These are phyloP conservation scores for Corylus heterophylla DNA, from an alignment of 306 rosid species.

Conservation along the genomic window DNA sequence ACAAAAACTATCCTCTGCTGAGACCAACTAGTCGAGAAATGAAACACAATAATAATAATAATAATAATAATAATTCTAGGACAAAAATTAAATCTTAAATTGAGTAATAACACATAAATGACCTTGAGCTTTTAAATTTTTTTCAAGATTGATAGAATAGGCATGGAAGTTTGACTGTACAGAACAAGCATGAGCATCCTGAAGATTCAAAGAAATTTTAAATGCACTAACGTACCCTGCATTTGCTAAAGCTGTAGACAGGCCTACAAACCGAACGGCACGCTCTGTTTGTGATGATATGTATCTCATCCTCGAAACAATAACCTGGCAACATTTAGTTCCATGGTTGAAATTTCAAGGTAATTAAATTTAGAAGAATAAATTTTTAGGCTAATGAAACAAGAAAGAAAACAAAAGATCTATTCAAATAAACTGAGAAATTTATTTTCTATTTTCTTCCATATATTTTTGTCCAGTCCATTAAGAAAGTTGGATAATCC, in stretches of 20 bases:
- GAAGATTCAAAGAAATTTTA: background rate
- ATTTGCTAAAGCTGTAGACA: slow-evolving; percentile 95
- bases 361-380: background rate
- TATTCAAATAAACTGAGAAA: slow-evolving; percentile 6
- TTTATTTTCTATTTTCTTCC: background rate
- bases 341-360: slow-evolving; percentile 9
- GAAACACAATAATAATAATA: background rate
- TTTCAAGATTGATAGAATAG: background rate
- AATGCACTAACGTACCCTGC: slow-evolving; percentile 66
- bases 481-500: background rate
- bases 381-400: background rate
- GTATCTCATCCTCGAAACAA: slow-evolving; percentile 97
- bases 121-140: background rate
- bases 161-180: background rate
- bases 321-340: slow-evolving; percentile 63
- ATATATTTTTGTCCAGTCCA: background rate
- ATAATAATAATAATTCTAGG: background rate
- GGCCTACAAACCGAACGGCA: slow-evolving; percentile 83
- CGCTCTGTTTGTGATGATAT: slow-evolving; percentile 98
- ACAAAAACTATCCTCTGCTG: background rate
- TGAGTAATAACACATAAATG: background rate
- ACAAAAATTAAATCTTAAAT: background rate
- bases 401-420: background rate
- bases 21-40: background rate
- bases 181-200: background rate